These are phyloP conservation scores for Jatropha multifida DNA, from an alignment of 441 rosid genomes.

Conservation along the genomic window DNA sequence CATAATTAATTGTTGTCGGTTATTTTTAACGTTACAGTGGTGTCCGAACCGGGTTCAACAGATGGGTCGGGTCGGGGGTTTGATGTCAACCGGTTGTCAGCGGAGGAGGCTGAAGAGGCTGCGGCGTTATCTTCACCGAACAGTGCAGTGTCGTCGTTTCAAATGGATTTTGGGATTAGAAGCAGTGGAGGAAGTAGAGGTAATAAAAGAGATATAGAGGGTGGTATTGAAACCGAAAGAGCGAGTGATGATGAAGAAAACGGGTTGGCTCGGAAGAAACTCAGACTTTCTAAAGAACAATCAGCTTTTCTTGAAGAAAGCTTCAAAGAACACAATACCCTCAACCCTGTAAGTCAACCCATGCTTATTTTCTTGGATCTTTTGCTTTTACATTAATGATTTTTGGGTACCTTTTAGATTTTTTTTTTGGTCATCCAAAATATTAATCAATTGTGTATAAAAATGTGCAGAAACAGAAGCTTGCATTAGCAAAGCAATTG, in stretches of 20 bases:
- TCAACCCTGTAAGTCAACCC: conserved; percentile 75
- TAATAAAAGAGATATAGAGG: conserved; percentile 57
- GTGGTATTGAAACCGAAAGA: conserved; percentile 44
- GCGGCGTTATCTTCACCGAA: not conserved
- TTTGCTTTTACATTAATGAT: too few relatives aligned
- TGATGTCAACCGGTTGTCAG: conserved; percentile 49
- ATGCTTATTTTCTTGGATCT: not conserved
- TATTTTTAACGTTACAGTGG: conserved; percentile 23
- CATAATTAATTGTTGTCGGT: not conserved
- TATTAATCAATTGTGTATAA: not conserved
- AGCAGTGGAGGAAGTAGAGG: not conserved
- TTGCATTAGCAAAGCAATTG: conserved; percentile 79
- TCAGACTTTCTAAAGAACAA: conserved; percentile 86
- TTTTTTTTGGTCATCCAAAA: not conserved
- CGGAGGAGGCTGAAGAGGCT: conserved; percentile 40
- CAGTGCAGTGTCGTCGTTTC: not conserved
- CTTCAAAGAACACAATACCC: conserved; percentile 89
- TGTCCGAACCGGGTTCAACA: conserved; percentile 37
- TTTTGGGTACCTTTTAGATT: not conserved
- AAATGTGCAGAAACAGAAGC: conserved; percentile 74
- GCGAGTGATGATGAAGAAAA: conserved; percentile 87
- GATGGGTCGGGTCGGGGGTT: conserved; percentile 37
- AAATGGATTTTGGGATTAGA: not conserved
- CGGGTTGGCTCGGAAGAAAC: conserved; percentile 79
- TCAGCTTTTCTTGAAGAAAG: conserved; percentile 94